Evolutionary conservation across 2,329 filamentous ascomycete genomes (phyloP), one percentile per base, ranked within the genome.

Genomic region (Tolypocladium nubicola): DNA sequence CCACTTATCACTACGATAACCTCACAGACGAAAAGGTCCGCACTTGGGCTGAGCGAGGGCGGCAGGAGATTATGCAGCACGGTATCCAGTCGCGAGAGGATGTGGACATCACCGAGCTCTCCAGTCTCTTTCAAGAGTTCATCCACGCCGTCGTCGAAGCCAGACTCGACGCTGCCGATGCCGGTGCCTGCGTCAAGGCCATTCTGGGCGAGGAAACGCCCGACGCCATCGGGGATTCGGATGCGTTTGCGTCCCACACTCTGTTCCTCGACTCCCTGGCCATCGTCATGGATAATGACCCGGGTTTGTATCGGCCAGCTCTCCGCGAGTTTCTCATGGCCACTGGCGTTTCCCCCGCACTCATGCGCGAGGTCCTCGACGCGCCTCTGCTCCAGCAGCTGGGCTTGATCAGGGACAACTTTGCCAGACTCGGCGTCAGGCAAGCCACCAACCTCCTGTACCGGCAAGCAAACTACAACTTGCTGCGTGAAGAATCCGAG

Each of bases 391-490:
- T 97, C 13, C 83, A 88, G 65, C 81, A 87, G 35, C 75, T 97
- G 16, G 88, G 88, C 11, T 78, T 99, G 49, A 89, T 96, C 53
- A 84, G 91, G 54, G 84, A 87, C n/a, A 93, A 87, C 7, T 99
- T 97, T 70, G 79, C 82, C 58, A 87, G 87, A 63, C 84, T 94
- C 68, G 87, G 88, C 19, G 91, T 96, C 62, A 86, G 93, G 57
- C 91, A 95, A 67, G 89, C 92, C 53, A 99, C 94, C 9, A 96
- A 97, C 65, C 79, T 94, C 5, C 81, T 99, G 0, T 99, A 99
- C 71, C 87, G 92, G 59, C 94, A 97, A 72, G 90, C 93, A 16
- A 97, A 96, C 71, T 97, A 96, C 77, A 99, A 99, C 66, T 76
- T 99, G 9, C 77, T 99, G 23, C 86, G 94, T 50, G 94, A 99